A percentile compares a stretch with the other conserved stretches of the same genome.
phyloP scores from a whole-genome alignment of 768 basidiomycete species.

The Russula abietina region DNA sequence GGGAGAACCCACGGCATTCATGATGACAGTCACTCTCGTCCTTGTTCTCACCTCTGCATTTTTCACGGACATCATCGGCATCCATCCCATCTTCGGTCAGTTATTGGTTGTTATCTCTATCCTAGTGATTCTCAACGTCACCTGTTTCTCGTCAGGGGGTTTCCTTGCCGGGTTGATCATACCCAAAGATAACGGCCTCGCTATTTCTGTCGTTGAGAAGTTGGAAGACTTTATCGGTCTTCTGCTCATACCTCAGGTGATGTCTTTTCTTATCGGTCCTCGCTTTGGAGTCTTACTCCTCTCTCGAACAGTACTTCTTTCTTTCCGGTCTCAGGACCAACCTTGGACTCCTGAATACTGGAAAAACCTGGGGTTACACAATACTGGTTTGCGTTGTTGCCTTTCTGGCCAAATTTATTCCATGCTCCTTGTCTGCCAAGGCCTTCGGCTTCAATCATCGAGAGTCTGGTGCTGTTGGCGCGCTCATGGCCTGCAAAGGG shows the following conservation, averaged over 20 bases:
- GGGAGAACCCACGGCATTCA: slow-evolving; percentile 61
- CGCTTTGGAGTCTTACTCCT: slow-evolving; percentile 13
- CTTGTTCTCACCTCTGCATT: slow-evolving; percentile 71
- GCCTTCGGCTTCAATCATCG: slow-evolving; percentile 59
- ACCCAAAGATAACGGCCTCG: slow-evolving; percentile 77
- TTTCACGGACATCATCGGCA: slow-evolving; percentile 82
- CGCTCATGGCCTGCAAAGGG: slow-evolving; percentile 90
- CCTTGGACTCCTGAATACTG: slow-evolving; percentile 67
- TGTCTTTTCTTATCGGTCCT: slow-evolving; percentile 27
- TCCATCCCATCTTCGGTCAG: slow-evolving; percentile 61
- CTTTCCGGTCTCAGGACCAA: slow-evolving; percentile 77
- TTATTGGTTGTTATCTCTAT: slow-evolving; percentile 1
- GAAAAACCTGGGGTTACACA: slow-evolving; percentile 76
- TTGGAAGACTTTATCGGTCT: slow-evolving; percentile 82
- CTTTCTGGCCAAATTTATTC: slow-evolving; percentile 73
- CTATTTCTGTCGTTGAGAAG: slow-evolving; percentile 74
- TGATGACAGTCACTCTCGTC: slow-evolving; percentile 78
- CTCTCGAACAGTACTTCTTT: slow-evolving; percentile 58
- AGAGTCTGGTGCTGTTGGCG: slow-evolving; percentile 79
- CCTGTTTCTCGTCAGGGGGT: slow-evolving; percentile 45
- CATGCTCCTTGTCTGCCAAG: slow-evolving; percentile 57
- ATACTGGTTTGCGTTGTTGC: slow-evolving; percentile 68
- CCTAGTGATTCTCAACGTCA: slow-evolving; percentile 2
- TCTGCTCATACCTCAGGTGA: slow-evolving; percentile 68
- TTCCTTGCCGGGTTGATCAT: slow-evolving; percentile 80